Conservation (phyloP, 345 rosid species). For the Pseudoturritis turrita region DNA sequence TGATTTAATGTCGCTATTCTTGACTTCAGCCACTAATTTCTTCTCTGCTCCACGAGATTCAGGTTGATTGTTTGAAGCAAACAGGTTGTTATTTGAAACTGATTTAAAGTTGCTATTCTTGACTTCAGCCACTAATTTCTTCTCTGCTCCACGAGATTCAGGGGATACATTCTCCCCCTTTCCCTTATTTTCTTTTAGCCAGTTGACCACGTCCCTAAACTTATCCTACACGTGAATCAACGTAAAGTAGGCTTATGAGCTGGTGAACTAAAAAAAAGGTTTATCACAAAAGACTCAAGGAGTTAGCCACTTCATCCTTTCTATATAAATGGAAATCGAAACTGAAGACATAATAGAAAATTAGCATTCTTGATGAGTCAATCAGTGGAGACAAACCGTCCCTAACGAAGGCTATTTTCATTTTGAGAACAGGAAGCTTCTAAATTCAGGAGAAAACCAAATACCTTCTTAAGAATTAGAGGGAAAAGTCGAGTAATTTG, state of each 20-base stretch:
- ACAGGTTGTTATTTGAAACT: slow-evolving; percentile 15
- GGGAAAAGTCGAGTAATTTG: not conserved
- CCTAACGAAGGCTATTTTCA: not conserved
- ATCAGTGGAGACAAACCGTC: not conserved
- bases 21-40: slow-evolving; percentile 38
- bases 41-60: slow-evolving; percentile 42
- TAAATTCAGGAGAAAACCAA: not conserved
- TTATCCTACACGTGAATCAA: slow-evolving; percentile 47
- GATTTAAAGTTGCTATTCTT: slow-evolving; percentile 37
- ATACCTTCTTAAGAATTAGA: not conserved
- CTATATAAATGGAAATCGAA: not conserved
- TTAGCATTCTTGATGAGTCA: not conserved
- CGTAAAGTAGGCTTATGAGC: not conserved
- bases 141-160: slow-evolving; percentile 41
- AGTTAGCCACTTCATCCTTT: not conserved
- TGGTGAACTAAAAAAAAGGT: not conserved
- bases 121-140: slow-evolving; percentile 38
- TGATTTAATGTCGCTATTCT: slow-evolving; percentile 36
- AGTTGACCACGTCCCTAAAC: slow-evolving; percentile 78
- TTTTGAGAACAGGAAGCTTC: not conserved
- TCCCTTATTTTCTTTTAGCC: slow-evolving; percentile 70
- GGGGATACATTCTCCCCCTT: slow-evolving; percentile 43
- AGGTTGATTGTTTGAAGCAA: slow-evolving; percentile 23
- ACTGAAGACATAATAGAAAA: not conserved
- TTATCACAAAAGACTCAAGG: not conserved